A percentile compares a stretch with the other conserved stretches of the same genome.
Conservation (phyloP, 2,329 filamentous ascomycete species). For the Metarhizium sp. region DNA sequence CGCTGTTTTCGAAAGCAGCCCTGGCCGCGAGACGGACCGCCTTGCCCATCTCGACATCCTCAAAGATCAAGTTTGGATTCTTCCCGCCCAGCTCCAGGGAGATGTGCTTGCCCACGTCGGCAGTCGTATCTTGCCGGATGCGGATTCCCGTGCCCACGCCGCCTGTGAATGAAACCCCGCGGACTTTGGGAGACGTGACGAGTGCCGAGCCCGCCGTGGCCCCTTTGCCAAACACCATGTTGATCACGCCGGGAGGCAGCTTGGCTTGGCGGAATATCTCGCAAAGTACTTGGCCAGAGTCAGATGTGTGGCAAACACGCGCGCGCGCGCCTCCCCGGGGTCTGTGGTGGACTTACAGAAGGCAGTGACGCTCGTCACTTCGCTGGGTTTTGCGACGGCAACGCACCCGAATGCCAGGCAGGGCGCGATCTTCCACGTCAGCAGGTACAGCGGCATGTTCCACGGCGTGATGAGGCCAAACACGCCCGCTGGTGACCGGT, state of each 20-base stretch:
- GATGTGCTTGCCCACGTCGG: conserved; percentile 65
- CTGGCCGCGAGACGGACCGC: conserved; percentile 43
- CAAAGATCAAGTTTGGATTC: conserved; percentile 65
- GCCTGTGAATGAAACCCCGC: background rate
- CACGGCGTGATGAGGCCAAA: background rate
- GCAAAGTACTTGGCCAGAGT: background rate
- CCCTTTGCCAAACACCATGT: background rate
- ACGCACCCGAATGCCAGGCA: background rate
- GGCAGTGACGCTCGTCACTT: background rate
- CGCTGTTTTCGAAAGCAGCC: conserved; percentile 33
- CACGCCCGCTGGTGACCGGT: background rate
- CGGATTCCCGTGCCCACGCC: background rate
- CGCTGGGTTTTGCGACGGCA: background rate
- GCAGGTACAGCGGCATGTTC: background rate
- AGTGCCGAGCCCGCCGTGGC: background rate
- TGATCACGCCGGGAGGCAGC: background rate
- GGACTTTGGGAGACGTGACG: background rate
- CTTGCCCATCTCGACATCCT: conserved; percentile 62
- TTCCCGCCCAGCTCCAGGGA: conserved; percentile 67
- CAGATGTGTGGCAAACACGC: too few species aligned
- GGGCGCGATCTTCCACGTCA: background rate
- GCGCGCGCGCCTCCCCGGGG: too few species aligned
- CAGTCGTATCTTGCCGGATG: conserved; percentile 42
- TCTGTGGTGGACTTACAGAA: background rate
- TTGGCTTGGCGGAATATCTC: background rate